Evolutionary conservation across 2,329 filamentous ascomycete genomes (phyloP), one percentile per base, ranked within the genome.

Genomic region (Aspergillus vadensis): DNA sequence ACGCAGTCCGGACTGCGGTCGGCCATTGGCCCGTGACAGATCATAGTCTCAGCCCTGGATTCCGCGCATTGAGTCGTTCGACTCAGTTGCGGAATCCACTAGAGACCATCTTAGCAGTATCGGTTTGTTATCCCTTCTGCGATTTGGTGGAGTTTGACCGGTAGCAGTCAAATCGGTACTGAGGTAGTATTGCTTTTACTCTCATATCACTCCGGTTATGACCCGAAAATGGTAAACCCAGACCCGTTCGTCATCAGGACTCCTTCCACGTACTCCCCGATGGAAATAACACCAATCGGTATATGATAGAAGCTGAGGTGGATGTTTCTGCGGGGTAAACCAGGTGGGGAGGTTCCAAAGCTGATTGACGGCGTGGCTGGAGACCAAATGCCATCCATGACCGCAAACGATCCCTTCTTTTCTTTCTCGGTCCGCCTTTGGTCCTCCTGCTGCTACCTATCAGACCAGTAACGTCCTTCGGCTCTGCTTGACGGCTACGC

Each of bases 1-100:
- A 47, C 52, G 39, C 52, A 55, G 38, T 44, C 25, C 52, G 52
- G 52, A 12, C n/a, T 41, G 36, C 23, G 52, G 52, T 27, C 43
- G 52, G 52, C n/a, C 12, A 55, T 44, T 55, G 52, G 52, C 39
- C 52, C 17, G 23, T 25, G 52, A 55, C 52, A 44, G 52, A 55
- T 55, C 52, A 47, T 55, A 55, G 38, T 43, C 39, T 39, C 52
- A 55, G 25, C 38, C 25, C 23, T 17, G 25, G 25, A 30, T 49
- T 49, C 23, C 47, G 47, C 30, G 23, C 25, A 27, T 27, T n/a
- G n/a, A n/a, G n/a, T 17, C 25, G 23, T 9, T 49, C 23, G 47
- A 30, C 25, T 49, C 47, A 30, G 25, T 25, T 14, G 23, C 9
- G 23, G 23, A 25, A 49, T 49, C 12, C 47, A 49, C 32, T 36